Base-by-base conservation (phyloP, 768 basidiomycete species). In the Pleurotus pulmonarius region DNA sequence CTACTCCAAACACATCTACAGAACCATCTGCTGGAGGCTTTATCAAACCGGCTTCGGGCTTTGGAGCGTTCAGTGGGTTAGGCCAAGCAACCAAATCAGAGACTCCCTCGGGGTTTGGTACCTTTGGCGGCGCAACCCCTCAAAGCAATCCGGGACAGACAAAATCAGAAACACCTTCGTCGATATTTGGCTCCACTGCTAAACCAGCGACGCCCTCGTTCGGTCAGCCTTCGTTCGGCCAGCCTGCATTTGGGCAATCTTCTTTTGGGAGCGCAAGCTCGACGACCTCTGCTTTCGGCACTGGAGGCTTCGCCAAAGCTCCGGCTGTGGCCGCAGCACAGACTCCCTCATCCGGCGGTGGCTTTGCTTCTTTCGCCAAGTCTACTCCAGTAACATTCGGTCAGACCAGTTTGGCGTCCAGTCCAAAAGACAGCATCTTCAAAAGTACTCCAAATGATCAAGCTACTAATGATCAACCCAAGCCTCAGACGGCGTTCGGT, bases 141-240 rank as follows among this genome's bases (percentile, higher is more conserved):
- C 56, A 39, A 56, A 43, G 5, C 55, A 56, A n/a, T 51, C 15
- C 26, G 6, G 39, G 13, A 18, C 11, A 5, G 25, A 46, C 11
- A 9, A 49, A 26, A 57, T 58, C 24, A 25, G 60, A 45, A 41
- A 51, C 56, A 15, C 56, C 46, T 12, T 9, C 48, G 5, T 56
- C 46, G 37, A 15, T 41, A 9, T 49, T 47, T 26, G 29, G 29
- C 18, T 45, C 54, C 22, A 16, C 29, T 11, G 34, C 64, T 55
- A 49, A 39, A 37, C 59, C 59, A 37, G 57, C 62, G 52, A 49
- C 62, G 46, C 41, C 60, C 25, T 61, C 63, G 7, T 67, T 73
- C 58, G 71, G 70, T 5, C 66, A 65, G 39, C 43, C 71, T n/a
- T 58, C 67, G 4, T 75, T 78, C 52, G 71, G 72, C 44, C 70